phyloP scores from a whole-genome alignment of 441 rosid species.

The Macaranga tanarius region DNA sequence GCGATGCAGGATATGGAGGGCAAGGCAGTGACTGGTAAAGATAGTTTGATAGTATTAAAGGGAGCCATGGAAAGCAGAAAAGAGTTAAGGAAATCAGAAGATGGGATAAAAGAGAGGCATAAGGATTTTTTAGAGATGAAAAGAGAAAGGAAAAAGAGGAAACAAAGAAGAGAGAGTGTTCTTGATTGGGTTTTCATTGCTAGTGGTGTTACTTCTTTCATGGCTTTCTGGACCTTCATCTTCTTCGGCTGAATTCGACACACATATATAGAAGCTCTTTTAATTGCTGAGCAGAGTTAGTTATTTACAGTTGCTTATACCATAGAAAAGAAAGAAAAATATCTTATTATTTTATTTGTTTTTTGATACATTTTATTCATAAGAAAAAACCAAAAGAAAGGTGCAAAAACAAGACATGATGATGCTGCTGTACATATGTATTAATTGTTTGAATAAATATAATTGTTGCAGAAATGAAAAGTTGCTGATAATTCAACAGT shows the following conservation, averaged over 20 bases:
- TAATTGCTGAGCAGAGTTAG: too few species aligned
- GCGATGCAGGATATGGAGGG: constrained; percentile 80
- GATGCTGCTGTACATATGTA: not conserved
- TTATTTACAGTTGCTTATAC: too few species aligned
- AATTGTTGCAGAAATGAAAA: too few species aligned
- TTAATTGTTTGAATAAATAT: not conserved
- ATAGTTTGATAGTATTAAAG: constrained; percentile 54
- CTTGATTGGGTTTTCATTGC: constrained; percentile 46
- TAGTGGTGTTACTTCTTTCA: constrained; percentile 37
- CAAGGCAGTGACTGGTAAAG: constrained; percentile 56
- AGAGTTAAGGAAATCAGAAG: constrained; percentile 34
- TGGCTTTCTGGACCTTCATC: constrained; percentile 45
- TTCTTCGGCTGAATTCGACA: constrained; percentile 27
- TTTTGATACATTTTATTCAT: not conserved
- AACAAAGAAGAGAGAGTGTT: constrained; percentile 34
- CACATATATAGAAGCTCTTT: too few species aligned
- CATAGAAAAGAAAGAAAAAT: not conserved
- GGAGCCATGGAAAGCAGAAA: constrained; percentile 35
- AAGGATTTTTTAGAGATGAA: constrained; percentile 42
- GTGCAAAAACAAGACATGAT: too few species aligned
- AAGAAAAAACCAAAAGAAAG: too few species aligned
- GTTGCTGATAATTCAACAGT: too few species aligned
- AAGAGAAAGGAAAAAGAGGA: constrained; percentile 33
- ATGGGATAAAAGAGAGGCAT: constrained; percentile 33
- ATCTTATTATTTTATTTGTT: not conserved